These are phyloP conservation scores for Leccinum pseudoinsigne DNA, from an alignment of 1,284 basidiomycete genomes.

Conservation along the genomic window DNA sequence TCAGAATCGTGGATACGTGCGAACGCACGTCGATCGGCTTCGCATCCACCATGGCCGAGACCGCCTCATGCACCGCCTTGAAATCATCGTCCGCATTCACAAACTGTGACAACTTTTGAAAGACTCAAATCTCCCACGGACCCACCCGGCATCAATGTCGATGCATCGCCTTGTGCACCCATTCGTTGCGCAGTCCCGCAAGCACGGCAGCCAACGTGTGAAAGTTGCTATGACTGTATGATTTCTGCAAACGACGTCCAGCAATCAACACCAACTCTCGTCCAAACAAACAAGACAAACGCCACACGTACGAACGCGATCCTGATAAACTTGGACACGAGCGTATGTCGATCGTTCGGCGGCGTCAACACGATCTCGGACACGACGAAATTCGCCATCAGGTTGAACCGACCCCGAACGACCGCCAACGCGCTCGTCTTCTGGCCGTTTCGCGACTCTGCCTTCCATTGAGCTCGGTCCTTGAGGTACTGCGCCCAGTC, in stretches of 20 bases:
- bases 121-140: constrained; percentile 20
- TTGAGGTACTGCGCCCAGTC: constrained; percentile 86
- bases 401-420: constrained; percentile 85
- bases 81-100: constrained; percentile 52
- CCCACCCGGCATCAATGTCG: constrained; percentile 70
- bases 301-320: constrained; percentile 74
- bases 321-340: constrained; percentile 83
- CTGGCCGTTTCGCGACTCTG: constrained; percentile 53
- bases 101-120: too few relatives aligned
- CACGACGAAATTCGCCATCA: constrained; percentile 81
- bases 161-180: constrained; percentile 69
- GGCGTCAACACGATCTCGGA: constrained; percentile 77
- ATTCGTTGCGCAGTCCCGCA: constrained; percentile 72
- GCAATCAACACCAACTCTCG: constrained; percentile 7
- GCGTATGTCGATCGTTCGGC: constrained; percentile 61
- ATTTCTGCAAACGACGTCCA: constrained; percentile 58
- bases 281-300: not conserved
- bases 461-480: constrained; percentile 69
- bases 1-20: constrained; percentile 50
- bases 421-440: constrained; percentile 73
- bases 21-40: constrained; percentile 49
- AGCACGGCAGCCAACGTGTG: constrained; percentile 82
- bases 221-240: constrained; percentile 80
- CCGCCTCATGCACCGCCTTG: constrained; percentile 66
- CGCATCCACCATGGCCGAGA: constrained; percentile 60